Evolutionary conservation across 1,284 basidiomycete species (phyloP).

Genomic region (Albatrellus sp.): DNA sequence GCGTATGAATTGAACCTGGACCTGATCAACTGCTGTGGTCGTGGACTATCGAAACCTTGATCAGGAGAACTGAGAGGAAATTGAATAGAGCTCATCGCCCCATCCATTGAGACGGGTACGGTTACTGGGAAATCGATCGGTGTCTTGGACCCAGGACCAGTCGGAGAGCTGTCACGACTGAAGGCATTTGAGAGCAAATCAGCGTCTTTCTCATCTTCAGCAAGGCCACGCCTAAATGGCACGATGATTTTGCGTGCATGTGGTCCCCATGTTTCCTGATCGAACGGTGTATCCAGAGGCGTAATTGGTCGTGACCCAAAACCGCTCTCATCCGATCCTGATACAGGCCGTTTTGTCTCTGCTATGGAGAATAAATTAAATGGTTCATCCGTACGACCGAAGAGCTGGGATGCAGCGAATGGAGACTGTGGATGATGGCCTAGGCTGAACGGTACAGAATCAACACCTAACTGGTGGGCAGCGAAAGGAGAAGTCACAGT

Average conservation of each 20-base stretch:
- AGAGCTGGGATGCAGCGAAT: constrained; percentile 79
- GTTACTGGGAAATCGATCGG: constrained; percentile 43
- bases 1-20: constrained; percentile 56
- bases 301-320: constrained; percentile 40
- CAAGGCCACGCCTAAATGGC: constrained; percentile 71
- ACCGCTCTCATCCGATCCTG: constrained; percentile 41
- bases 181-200: constrained; percentile 28
- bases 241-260: constrained; percentile 47
- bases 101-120: constrained; percentile 33
- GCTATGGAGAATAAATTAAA: constrained; percentile 73
- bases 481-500: constrained; percentile 43
- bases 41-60: constrained; percentile 41
- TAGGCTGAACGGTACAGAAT: constrained; percentile 31
- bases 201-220: constrained; percentile 65
- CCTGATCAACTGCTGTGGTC: constrained; percentile 31
- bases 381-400: constrained; percentile 62
- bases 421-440: constrained; percentile 66
- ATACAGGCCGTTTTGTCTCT: constrained; percentile 45
- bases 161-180: constrained; percentile 31
- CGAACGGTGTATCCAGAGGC: constrained; percentile 29
- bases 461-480: constrained; percentile 48
- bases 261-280: constrained; percentile 33
- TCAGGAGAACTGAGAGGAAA: constrained; percentile 71
- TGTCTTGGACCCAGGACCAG: constrained; percentile 32
- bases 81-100: constrained; percentile 57